Base-by-base conservation (phyloP, 768 basidiomycete genomes). In the Dendrothele bispora region DNA sequence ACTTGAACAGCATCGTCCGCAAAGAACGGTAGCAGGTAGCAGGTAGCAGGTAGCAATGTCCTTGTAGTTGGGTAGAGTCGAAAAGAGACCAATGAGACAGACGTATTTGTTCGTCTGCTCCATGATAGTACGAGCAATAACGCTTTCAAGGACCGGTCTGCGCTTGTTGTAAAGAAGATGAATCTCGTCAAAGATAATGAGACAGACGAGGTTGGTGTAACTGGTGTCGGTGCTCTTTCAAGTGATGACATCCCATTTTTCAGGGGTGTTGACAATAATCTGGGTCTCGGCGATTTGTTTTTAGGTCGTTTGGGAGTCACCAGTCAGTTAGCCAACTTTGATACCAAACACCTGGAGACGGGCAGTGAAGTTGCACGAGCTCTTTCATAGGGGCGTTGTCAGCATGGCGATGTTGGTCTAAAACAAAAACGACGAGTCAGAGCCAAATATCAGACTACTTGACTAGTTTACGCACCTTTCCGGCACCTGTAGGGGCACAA, bases 331-430 rank as follows among this genome's bases (percentile, higher is more conserved):
- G 26, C 92, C 91, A 38, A 99, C 89, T 51, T 83, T 87, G 69
- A 99, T 77, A 36, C 87, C 89, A 59, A 76, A 84, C 1, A 72
- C 65, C 14, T 27, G 17, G 38, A 99, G 82, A 5, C 95, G 86
- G 5, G 80, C 71, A 27, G 78, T 77, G 61, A 99, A 99, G 63
- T 94, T 95, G 55, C 92, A 99, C 95, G 47, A 99, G 80, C 2
- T 95, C 97, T 66, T 99, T 99, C 97, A 99, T 99, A 3, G 95
- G 95, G 0, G 95, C 95, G 44, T 88, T 0, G 94, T 84, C 11
- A 99, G 77, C 83, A 98, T 91, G 27, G 95, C 95, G 28, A 98
- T 95, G 58, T 99, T 99, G 15, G 95, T 99, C 95, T 97, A 99
- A 26, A 99, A 82, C 21, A 99, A 71, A 50, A 98, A 78, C 0